Evolutionary conservation across 306 rosid species (phyloP).

Genomic region (Quercus suber): DNA sequence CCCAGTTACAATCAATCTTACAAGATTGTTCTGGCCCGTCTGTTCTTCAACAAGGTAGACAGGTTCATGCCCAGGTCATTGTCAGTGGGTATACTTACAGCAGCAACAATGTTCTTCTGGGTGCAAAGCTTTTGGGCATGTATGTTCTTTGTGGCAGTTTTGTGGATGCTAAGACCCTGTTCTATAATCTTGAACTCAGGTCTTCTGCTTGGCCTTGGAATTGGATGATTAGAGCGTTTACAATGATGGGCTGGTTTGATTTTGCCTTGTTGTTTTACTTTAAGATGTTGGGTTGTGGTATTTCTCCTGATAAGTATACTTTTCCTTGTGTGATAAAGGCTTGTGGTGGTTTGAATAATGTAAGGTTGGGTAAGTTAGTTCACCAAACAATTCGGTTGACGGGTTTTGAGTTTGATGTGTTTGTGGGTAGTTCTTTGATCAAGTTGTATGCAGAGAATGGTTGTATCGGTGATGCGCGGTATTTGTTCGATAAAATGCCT

Average conservation of each 20-base stretch:
- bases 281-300: conserved; percentile 65
- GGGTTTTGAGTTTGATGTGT: conserved; percentile 64
- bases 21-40: conserved; percentile 41
- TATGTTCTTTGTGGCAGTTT: conserved; percentile 61
- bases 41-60: conserved; percentile 51
- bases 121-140: conserved; percentile 55
- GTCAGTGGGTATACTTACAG: conserved; percentile 31
- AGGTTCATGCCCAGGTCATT: conserved; percentile 58
- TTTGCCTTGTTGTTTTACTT: conserved; percentile 63
- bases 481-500: conserved; percentile 64
- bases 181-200: conserved; percentile 49
- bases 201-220: conserved; percentile 59
- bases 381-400: conserved; percentile 32
- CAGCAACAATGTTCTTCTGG: conserved; percentile 18
- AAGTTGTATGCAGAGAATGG: conserved; percentile 65
- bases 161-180: conserved; percentile 48
- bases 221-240: conserved; percentile 76
- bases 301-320: conserved; percentile 81
- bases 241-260: conserved; percentile 52
- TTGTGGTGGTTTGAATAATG: conserved; percentile 61
- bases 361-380: conserved; percentile 52
- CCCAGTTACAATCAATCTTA: conserved; percentile 42
- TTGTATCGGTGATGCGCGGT: conserved; percentile 50
- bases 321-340: conserved; percentile 79
- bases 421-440: conserved; percentile 68